Percentiles rank a stretch among this genome's conserved stretches.
phyloP scores from a whole-genome alignment of 2,329 filamentous ascomycete species.

The Berkeleyomyces rouxiae region DNA sequence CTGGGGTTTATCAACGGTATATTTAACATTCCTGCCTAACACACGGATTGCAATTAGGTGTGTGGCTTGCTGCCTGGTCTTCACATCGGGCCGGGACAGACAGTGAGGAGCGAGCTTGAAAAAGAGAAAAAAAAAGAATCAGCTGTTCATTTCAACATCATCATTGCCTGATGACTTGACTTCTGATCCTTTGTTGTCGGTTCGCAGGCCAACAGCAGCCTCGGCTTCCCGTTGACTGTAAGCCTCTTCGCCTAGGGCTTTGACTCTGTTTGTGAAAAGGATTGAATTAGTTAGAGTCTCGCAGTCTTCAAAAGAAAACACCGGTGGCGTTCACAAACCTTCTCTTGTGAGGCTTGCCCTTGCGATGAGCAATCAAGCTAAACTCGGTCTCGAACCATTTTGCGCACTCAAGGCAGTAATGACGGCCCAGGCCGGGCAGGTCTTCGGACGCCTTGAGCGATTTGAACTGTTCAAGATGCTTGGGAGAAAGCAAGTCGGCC shows the following conservation, averaged over 20 bases:
- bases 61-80: not conserved
- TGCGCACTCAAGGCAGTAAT: slow-evolving; percentile 84
- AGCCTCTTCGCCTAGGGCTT: slow-evolving; percentile 66
- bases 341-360: slow-evolving; percentile 87
- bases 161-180: slow-evolving; percentile 13
- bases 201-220: slow-evolving; percentile 55
- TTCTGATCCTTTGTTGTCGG: slow-evolving; percentile 41
- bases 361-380: slow-evolving; percentile 58
- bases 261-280: slow-evolving; percentile 39
- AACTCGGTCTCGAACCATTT: slow-evolving; percentile 87
- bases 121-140: slow-evolving; percentile 8
- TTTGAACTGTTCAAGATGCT: slow-evolving; percentile 67
- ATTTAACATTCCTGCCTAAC: not conserved
- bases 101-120: no score
- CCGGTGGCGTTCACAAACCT: slow-evolving; percentile 34
- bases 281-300: not conserved
- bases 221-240: slow-evolving; percentile 79
- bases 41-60: not conserved
- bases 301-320: not conserved
- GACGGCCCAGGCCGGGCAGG: slow-evolving; percentile 66
- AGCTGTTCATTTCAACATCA: slow-evolving; percentile 23
- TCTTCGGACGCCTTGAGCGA: slow-evolving; percentile 69
- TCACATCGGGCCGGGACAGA: not conserved
- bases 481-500: slow-evolving; percentile 59
- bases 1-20: not conserved